These are phyloP conservation scores for Russula earlei DNA, from an alignment of 768 basidiomycete species.

Conservation along the genomic window DNA sequence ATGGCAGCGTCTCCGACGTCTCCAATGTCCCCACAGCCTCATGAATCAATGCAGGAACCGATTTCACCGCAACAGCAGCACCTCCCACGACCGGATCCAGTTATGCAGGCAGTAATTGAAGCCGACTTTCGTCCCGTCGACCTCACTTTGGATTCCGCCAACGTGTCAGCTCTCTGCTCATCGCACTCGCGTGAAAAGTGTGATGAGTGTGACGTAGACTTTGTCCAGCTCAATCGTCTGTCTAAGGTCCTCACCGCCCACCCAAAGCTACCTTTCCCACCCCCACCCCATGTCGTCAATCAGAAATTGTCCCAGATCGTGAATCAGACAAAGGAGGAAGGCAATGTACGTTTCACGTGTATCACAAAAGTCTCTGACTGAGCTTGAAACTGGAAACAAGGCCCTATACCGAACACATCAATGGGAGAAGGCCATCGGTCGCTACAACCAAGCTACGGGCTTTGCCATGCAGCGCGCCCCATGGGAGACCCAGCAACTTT, in stretches of 20 bases:
- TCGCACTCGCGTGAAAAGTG: conserved; percentile 68
- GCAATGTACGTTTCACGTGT: conserved; percentile 58
- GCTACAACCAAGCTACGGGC: conserved; percentile 70
- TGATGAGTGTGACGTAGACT: conserved; percentile 64
- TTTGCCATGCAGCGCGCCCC: conserved; percentile 75
- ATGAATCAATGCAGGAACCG: conserved; percentile 26
- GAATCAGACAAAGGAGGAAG: conserved; percentile 81
- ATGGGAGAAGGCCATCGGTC: conserved; percentile 58
- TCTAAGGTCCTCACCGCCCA: conserved; percentile 59
- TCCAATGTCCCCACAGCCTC: too few species aligned
- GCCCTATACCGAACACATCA: conserved; percentile 68
- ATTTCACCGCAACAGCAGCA: conserved; percentile 27
- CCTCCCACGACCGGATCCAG: conserved; percentile 52
- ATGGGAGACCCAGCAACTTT: conserved; percentile 77
- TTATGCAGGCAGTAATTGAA: conserved; percentile 69
- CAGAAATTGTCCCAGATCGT: conserved; percentile 69
- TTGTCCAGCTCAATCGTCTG: conserved; percentile 64
- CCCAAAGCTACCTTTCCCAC: conserved; percentile 66
- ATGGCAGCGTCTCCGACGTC: too few species aligned
- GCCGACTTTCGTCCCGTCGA: conserved; percentile 54
- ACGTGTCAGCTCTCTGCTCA: conserved; percentile 48
- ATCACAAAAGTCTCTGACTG: conserved; percentile 21
- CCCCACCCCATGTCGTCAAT: conserved; percentile 68
- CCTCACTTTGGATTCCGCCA: conserved; percentile 46
- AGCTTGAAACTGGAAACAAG: conserved; percentile 35